phyloP scores from a whole-genome alignment of 2,329 filamentous ascomycete species.

The Xylaria sp. region DNA sequence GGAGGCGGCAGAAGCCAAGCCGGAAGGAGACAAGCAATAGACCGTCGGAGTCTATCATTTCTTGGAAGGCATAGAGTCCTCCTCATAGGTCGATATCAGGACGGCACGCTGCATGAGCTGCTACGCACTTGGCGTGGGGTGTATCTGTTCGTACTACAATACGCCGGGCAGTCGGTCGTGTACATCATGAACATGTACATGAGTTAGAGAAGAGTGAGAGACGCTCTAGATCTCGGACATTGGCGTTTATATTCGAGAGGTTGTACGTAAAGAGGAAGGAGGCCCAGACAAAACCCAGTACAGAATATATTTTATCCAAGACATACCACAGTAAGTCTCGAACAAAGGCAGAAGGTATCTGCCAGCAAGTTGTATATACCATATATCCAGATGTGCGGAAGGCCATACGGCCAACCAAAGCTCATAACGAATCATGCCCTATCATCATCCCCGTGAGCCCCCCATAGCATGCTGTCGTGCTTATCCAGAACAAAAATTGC shows the following conservation, averaged over 20 bases:
- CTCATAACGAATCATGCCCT: constrained; percentile 5
- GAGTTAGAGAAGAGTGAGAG: background rate
- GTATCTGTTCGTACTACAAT: background rate
- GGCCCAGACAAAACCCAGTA: background rate
- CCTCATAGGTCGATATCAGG: background rate
- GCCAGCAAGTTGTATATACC: background rate
- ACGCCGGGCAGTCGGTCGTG: background rate
- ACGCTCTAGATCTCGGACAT: background rate
- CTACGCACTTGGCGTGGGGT: background rate
- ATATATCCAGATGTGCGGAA: background rate
- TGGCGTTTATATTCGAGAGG: too few species aligned
- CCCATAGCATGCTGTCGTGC: constrained; percentile 9
- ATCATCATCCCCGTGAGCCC: background rate
- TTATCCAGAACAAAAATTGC: constrained; percentile 6
- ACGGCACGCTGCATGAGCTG: background rate
- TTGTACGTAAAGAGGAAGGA: background rate
- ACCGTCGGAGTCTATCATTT: background rate
- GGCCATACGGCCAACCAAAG: background rate
- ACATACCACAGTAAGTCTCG: background rate
- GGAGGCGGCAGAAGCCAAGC: constrained; percentile 3
- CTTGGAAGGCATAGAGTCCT: background rate
- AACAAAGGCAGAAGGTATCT: background rate
- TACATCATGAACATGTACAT: background rate
- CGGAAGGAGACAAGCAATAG: background rate
- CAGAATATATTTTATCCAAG: background rate